These are phyloP conservation scores for Pichia sp. DNA, from an alignment of 1,139 yeast genomes.

Conservation along the genomic window DNA sequence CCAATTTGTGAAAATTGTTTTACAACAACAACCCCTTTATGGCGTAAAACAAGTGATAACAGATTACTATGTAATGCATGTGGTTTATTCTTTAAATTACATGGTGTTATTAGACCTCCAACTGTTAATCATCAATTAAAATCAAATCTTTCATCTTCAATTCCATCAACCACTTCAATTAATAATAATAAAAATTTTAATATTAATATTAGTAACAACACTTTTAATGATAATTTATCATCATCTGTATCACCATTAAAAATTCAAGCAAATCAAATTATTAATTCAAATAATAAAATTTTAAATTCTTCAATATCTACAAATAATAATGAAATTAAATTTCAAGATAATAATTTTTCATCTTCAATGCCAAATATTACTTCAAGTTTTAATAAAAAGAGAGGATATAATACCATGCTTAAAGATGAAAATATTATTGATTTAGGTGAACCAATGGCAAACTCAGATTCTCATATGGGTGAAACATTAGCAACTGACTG, in stretches of 20 bases:
- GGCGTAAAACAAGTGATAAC: slow-evolving; percentile 51
- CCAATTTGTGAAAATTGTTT: slow-evolving; percentile 47
- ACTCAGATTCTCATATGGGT: slow-evolving; percentile 28
- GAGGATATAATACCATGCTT: slow-evolving; percentile 8
- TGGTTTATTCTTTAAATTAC: slow-evolving; percentile 50
- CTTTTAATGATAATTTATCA: not conserved
- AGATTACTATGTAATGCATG: slow-evolving; percentile 56
- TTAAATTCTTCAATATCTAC: not conserved
- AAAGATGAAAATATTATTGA: slow-evolving; percentile 12
- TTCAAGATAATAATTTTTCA: not conserved
- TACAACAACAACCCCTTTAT: slow-evolving; percentile 51
- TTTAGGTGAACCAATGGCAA: slow-evolving; percentile 16
- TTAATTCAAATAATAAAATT: not conserved
- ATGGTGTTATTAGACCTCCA: slow-evolving; percentile 52
- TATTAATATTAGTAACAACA: not conserved
- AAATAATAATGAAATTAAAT: not conserved
- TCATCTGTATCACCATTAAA: not conserved
- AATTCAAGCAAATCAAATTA: not conserved
- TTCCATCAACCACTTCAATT: not conserved
- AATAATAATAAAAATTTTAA: slow-evolving; percentile 1
- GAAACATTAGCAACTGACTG: slow-evolving; percentile 30
- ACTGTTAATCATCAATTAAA: slow-evolving; percentile 15
- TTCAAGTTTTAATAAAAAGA: slow-evolving; percentile 9
- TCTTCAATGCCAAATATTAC: not conserved
- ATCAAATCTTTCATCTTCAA: too few relatives aligned